A percentile compares a stretch with the other conserved stretches of the same genome.
These are phyloP conservation scores for Scenedesmus sp. DNA, from an alignment of 163 green algal species.

Conservation along the genomic window DNA sequence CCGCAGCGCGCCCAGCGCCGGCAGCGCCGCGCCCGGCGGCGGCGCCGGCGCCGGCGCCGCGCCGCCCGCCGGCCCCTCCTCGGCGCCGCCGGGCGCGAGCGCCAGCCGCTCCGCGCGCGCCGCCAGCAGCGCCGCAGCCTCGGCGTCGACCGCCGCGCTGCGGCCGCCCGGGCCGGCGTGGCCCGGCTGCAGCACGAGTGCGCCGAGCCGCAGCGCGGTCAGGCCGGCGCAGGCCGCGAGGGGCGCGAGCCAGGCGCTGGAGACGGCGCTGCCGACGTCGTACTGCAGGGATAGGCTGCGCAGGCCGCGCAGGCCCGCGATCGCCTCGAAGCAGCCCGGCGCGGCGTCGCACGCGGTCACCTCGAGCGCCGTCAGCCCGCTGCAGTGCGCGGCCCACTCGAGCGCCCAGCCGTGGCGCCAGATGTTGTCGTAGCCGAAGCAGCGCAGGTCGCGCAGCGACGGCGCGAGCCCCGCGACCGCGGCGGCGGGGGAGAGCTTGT, in stretches of 20 bases:
- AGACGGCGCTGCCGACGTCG: constrained; percentile 9
- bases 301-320: constrained; percentile 21
- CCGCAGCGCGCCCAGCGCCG: neutral
- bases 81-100: too few relatives aligned
- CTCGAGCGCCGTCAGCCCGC: constrained; percentile 2
- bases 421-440: constrained; percentile 7
- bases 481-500: too few relatives aligned
- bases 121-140: too few relatives aligned
- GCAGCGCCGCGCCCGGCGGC: too few relatives aligned
- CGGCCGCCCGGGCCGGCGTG: too few relatives aligned
- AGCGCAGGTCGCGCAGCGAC: neutral
- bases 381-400: neutral
- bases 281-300: neutral
- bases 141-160: too few relatives aligned
- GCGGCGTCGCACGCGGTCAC: constrained; percentile 5
- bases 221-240: constrained; percentile 7
- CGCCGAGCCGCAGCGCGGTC: constrained; percentile 2
- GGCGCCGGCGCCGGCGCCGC: too few relatives aligned
- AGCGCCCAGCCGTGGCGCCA: constrained; percentile 1
- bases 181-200: constrained; percentile 6
- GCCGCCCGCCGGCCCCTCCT: too few relatives aligned
- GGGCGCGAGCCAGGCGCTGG: constrained; percentile 4
- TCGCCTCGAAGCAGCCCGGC: constrained; percentile 10
- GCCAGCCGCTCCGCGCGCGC: too few relatives aligned
- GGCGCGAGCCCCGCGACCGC: neutral